Conservation (phyloP, 2,329 filamentous ascomycete genomes). For the Pyricularia sp. region DNA sequence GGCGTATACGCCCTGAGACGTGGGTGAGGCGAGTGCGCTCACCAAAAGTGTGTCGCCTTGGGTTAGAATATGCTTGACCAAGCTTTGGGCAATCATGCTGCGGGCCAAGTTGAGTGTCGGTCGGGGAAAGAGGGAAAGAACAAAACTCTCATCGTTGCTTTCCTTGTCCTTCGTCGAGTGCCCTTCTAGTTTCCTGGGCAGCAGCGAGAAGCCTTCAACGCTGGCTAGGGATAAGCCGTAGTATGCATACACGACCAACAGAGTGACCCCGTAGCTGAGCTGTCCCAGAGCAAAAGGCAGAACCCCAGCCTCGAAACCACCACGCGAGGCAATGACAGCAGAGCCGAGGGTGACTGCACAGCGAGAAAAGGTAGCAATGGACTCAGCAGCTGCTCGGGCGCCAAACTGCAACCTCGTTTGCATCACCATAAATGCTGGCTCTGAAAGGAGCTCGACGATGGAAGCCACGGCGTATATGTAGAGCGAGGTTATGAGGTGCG, state of each 20-base stretch:
- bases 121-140: conserved; percentile 50
- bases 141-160: conserved; percentile 23
- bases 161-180: conserved; percentile 6
- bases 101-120: conserved; percentile 59
- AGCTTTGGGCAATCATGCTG: conserved; percentile 78
- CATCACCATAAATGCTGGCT: conserved; percentile 80
- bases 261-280: conserved; percentile 54
- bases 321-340: conserved; percentile 38
- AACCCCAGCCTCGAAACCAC: conserved; percentile 49
- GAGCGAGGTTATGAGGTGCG: conserved; percentile 46
- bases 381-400: conserved; percentile 70
- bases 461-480: conserved; percentile 43
- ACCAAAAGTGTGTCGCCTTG: conserved; percentile 90
- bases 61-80: conserved; percentile 86
- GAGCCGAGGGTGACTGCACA: conserved; percentile 62
- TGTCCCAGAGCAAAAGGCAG: conserved; percentile 86
- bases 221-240: conserved; percentile 44
- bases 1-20: conserved; percentile 82
- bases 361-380: conserved; percentile 63
- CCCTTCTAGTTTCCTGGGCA: conserved; percentile 28
- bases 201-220: conserved; percentile 54
- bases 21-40: conserved; percentile 59
- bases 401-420: conserved; percentile 72
- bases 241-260: conserved; percentile 58
- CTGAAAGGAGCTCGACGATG: conserved; percentile 64